phyloP scores from a whole-genome alignment of 2,329 filamentous ascomycete species.

The Daldinia sp. region DNA sequence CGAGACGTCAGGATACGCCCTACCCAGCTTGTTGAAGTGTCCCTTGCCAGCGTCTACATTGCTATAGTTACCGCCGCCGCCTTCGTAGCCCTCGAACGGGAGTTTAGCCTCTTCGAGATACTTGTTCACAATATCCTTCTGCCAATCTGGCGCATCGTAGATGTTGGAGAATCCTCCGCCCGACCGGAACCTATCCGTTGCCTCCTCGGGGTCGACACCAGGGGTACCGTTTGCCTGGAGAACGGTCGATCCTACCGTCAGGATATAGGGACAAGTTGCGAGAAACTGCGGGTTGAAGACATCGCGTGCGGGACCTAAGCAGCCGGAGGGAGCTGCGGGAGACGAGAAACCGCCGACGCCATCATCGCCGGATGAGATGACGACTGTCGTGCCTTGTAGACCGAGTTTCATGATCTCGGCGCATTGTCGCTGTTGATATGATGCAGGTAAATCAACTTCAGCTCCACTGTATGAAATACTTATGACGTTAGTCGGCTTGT shows the following conservation, averaged over 20 bases:
- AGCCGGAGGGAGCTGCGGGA: constrained; percentile 45
- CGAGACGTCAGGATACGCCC: constrained; percentile 59
- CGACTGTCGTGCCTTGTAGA: constrained; percentile 57
- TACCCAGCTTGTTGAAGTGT: constrained; percentile 53
- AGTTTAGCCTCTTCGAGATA: constrained; percentile 42
- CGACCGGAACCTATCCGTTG: constrained; percentile 37
- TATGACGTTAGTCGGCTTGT: constrained; percentile 50
- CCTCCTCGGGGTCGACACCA: constrained; percentile 30
- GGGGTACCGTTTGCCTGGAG: constrained; percentile 35
- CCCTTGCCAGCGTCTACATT: constrained; percentile 46
- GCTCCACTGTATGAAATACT: constrained; percentile 64
- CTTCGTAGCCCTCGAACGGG: constrained; percentile 45
- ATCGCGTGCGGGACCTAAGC: constrained; percentile 49
- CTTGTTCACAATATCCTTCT: constrained; percentile 38
- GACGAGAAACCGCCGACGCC: constrained; percentile 52
- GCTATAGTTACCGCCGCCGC: constrained; percentile 48
- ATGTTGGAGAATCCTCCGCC: constrained; percentile 50
- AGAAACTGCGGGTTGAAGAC: constrained; percentile 60
- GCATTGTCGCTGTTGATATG: constrained; percentile 63
- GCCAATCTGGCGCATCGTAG: constrained; percentile 45
- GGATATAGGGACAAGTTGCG: constrained; percentile 60
- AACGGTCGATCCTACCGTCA: constrained; percentile 53
- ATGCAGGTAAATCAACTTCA: constrained; percentile 60
- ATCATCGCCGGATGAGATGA: constrained; percentile 58
- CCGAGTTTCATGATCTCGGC: constrained; percentile 62